Percentiles rank a stretch among this genome's conserved stretches.
Conservation (phyloP, 768 basidiomycete species). For the Russula emetica region DNA sequence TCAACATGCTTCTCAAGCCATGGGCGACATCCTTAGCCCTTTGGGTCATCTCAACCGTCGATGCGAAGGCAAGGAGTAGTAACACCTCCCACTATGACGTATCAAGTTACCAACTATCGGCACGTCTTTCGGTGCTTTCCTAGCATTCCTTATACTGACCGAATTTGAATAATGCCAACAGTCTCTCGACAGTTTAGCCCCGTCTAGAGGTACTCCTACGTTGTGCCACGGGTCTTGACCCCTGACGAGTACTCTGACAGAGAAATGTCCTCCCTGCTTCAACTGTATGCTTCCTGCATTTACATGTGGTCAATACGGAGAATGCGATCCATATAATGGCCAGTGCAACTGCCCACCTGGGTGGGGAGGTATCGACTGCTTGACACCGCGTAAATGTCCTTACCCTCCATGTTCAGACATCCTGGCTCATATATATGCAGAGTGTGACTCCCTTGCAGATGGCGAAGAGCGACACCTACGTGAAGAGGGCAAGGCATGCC, state of each 20-base stretch:
- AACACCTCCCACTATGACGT: slow-evolving; percentile 12
- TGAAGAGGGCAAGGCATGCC: slow-evolving; percentile 68
- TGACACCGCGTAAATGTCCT: slow-evolving; percentile 72
- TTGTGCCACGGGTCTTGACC: not conserved
- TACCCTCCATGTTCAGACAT: not conserved
- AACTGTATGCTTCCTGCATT: slow-evolving; percentile 93
- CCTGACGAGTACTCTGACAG: slow-evolving; percentile 23
- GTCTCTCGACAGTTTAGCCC: slow-evolving; percentile 13
- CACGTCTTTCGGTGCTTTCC: not conserved
- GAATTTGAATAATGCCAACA: not conserved
- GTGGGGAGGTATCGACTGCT: slow-evolving; percentile 96
- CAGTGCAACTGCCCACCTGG: slow-evolving; percentile 96
- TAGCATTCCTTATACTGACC: not conserved
- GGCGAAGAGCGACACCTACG: slow-evolving; percentile 80
- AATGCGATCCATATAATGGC: slow-evolving; percentile 88
- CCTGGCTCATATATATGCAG: slow-evolving; percentile 38
- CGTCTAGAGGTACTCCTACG: slow-evolving; percentile 13
- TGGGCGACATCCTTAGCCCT: slow-evolving; percentile 6
- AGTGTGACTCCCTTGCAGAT: slow-evolving; percentile 92
- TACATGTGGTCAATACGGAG: slow-evolving; percentile 87
- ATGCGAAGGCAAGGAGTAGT: slow-evolving; percentile 2
- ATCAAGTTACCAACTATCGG: slow-evolving; percentile 12
- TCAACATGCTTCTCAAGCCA: slow-evolving; percentile 10
- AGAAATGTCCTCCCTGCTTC: slow-evolving; percentile 82
- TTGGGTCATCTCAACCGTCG: slow-evolving; percentile 5